Base-by-base conservation (phyloP, 2,329 filamentous ascomycete genomes). In the Colletotrichum chrysophilum region DNA sequence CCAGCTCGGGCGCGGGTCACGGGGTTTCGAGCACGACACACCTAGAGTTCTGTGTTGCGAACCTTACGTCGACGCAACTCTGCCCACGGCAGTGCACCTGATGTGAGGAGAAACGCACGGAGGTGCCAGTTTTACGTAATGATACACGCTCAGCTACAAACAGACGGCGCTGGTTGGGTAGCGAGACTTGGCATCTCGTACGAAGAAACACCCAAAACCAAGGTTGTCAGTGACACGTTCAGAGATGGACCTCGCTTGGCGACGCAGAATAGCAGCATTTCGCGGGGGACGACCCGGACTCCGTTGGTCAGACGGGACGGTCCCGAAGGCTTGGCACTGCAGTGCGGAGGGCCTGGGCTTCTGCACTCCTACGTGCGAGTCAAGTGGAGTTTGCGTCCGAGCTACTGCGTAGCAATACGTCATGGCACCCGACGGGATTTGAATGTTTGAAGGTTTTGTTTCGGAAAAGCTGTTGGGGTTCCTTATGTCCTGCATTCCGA, bases 91-190 rank as follows among this genome's bases (percentile, higher is more conserved):
- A 26, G 43, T 56, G 70, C 70, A 62, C 32, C 28, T 67, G 56
- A 68, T 64, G 61, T 34, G 73, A 67, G 30, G 38, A 62, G 69
- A 76, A 69, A 74, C 74, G 65, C 74, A 76, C 73, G 55, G 65
- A 55, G 60, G 65, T 56, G 58, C 48, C 70, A n/a, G 56, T 65
- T 76, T 76, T 76, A 76, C 70, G 74, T 76, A 76, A 76, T 38
- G 74, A 74, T 60, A 61, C 74, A 74, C 43, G 70, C 64, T 48
- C 64, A 74, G 58, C 64, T 65, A 30, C 21, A 58, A 24, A 32
- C 34, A 26, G 34, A 28, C 60, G 24, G 58, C 56, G 36, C 56
- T 69, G 64, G 66, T 75, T 73, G 73, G 73, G 48, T 36, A n/a
- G 14, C 7, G 8, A 14, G 52, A 26, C 74, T 74, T 76, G 74